Evolutionary conservation across 2,329 filamentous ascomycete species (phyloP).

Genomic region (Achaetomium macrosporum): DNA sequence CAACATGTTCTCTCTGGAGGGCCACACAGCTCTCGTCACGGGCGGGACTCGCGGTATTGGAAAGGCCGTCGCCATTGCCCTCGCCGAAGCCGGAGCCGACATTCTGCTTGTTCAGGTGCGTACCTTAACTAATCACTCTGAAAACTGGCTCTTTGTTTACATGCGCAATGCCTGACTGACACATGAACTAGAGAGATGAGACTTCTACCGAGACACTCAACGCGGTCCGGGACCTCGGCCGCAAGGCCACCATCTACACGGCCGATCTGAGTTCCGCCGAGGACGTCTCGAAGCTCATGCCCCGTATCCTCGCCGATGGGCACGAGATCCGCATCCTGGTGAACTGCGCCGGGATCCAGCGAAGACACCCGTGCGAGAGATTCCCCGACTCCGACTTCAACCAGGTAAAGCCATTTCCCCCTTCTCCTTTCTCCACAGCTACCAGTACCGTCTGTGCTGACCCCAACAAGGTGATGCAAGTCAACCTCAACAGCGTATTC

Average conservation of each 20-base stretch:
- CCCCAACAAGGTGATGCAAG: constrained; percentile 60
- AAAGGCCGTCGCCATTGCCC: constrained; percentile 49
- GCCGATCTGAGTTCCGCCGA: constrained; percentile 60
- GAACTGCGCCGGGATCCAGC: constrained; percentile 84
- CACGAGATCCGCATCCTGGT: constrained; percentile 69
- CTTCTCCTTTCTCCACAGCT: not conserved
- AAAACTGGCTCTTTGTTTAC: too few species aligned
- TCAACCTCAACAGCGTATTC: constrained; percentile 81
- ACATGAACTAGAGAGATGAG: constrained; percentile 29
- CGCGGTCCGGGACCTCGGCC: constrained; percentile 58
- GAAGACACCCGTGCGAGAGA: constrained; percentile 65
- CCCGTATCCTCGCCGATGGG: constrained; percentile 55
- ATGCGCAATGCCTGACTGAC: not conserved
- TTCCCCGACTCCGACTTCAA: constrained; percentile 77
- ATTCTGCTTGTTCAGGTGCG: constrained; percentile 48
- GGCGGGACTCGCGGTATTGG: constrained; percentile 55
- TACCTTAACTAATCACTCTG: too few species aligned
- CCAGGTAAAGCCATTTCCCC: constrained; percentile 39
- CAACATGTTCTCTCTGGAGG: constrained; percentile 48
- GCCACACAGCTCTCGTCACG: constrained; percentile 52
- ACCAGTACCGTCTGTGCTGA: not conserved
- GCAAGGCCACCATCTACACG: constrained; percentile 61
- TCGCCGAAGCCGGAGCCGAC: constrained; percentile 55
- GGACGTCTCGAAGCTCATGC: constrained; percentile 56
- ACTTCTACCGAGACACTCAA: constrained; percentile 48